These are phyloP conservation scores for Arabidopsis hybrid DNA, from an alignment of 441 rosid species.

Conservation along the genomic window DNA sequence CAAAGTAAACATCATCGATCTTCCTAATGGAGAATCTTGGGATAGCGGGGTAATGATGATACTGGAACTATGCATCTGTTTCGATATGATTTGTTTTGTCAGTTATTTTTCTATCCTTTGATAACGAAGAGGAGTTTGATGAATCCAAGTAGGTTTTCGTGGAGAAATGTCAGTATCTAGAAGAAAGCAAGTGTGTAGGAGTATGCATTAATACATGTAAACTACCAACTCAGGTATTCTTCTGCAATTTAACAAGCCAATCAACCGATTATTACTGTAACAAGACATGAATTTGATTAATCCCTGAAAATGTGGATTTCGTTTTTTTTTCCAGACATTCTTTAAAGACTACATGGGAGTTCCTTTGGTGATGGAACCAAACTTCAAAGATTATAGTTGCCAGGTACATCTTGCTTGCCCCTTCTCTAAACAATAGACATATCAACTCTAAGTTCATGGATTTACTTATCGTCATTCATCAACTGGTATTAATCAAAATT, in stretches of 20 bases:
- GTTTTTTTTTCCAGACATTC: conserved; percentile 55
- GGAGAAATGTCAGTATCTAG: conserved; percentile 86
- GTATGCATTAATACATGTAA: conserved; percentile 87
- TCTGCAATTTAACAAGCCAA: conserved; percentile 1
- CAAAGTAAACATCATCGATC: conserved; percentile 68
- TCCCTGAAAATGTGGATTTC: conserved; percentile 10
- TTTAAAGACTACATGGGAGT: conserved; percentile 87
- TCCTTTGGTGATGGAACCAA: conserved; percentile 85
- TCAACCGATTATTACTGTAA: neutral
- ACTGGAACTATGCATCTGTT: neutral
- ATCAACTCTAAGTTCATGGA: neutral
- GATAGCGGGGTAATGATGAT: conserved; percentile 66
- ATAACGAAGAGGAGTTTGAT: conserved; percentile 21
- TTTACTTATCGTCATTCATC: neutral
- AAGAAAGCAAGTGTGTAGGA: conserved; percentile 92
- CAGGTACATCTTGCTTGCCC: conserved; percentile 57
- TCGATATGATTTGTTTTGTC: conserved; percentile 10
- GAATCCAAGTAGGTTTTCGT: conserved; percentile 67
- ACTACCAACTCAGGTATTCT: conserved; percentile 82
- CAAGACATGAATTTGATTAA: neutral
- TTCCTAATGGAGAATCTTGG: conserved; percentile 75
- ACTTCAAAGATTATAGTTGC: conserved; percentile 84
- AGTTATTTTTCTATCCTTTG: neutral
- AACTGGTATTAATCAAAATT: neutral
- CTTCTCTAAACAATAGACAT: neutral